Evolutionary conservation across 345 rosid species (phyloP).

Genomic region (Clausena lansium): DNA sequence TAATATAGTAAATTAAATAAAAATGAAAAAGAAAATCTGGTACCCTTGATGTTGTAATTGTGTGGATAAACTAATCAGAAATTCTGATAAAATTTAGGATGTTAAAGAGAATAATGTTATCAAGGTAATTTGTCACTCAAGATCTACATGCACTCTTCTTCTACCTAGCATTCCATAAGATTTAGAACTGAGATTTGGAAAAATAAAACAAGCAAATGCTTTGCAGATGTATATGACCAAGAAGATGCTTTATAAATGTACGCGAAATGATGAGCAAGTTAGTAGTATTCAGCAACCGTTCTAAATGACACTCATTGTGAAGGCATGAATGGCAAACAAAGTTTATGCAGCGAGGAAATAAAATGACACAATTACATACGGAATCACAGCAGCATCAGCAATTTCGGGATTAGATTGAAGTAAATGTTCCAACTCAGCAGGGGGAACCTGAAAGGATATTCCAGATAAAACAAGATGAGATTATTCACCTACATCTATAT

Average conservation of each 20-base stretch:
- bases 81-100: background rate
- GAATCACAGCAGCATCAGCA: constrained; percentile 84
- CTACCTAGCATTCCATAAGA: background rate
- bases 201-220: background rate
- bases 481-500: background rate
- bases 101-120: background rate
- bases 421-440: constrained; percentile 82
- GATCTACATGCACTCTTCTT: background rate
- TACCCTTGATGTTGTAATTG: background rate
- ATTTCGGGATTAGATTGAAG: constrained; percentile 68
- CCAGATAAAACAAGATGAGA: background rate
- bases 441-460: constrained; percentile 60
- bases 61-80: background rate
- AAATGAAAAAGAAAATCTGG: background rate
- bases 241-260: background rate
- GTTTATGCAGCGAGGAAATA: background rate
- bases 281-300: background rate
- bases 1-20: background rate
- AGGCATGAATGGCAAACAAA: background rate
- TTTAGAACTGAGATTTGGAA: background rate
- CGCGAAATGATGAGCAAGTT: background rate
- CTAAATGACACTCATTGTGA: background rate
- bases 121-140: background rate
- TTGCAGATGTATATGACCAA: background rate
- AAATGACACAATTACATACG: constrained; percentile 43